phyloP scores from a whole-genome alignment of 495 filamentous ascomycete species.

The Venustampulla echinocandica region DNA sequence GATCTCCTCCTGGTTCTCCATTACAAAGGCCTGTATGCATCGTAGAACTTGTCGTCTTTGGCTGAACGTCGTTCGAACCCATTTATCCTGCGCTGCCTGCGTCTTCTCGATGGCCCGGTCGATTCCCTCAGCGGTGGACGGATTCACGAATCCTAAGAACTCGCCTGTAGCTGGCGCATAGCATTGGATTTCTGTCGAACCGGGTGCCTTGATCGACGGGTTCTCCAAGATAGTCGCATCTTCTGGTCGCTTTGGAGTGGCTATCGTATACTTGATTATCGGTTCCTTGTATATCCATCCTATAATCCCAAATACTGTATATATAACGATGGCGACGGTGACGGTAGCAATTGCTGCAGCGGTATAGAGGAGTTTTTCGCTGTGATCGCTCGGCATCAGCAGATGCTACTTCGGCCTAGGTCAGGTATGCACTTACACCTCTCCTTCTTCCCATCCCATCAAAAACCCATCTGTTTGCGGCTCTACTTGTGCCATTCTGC shows the following conservation, averaged over 20 bases:
- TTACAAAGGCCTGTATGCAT: constrained; percentile 70
- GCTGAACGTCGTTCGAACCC: constrained; percentile 70
- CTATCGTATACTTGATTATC: constrained; percentile 17
- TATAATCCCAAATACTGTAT: constrained; percentile 5
- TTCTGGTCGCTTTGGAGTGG: constrained; percentile 11
- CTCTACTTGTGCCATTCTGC: background rate
- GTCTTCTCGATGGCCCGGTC: constrained; percentile 71
- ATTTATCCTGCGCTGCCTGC: constrained; percentile 64
- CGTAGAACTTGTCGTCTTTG: constrained; percentile 73
- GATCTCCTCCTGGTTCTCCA: constrained; percentile 86
- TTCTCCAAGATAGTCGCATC: constrained; percentile 16
- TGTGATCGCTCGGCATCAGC: background rate
- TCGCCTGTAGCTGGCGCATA: constrained; percentile 86
- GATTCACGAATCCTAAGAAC: constrained; percentile 71
- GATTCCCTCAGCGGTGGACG: constrained; percentile 68
- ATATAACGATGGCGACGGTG: constrained; percentile 9
- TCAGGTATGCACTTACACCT: background rate
- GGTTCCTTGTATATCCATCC: constrained; percentile 10
- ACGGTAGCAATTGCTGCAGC: constrained; percentile 3
- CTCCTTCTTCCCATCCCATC: background rate
- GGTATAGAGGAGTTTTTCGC: constrained; percentile 6
- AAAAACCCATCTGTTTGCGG: background rate
- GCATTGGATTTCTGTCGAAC: constrained; percentile 63
- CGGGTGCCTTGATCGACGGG: constrained; percentile 25
- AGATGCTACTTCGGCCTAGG: background rate